phyloP scores from a whole-genome alignment of 176 grass and related monocot genomes.

The Rhynchospora tenuis region DNA sequence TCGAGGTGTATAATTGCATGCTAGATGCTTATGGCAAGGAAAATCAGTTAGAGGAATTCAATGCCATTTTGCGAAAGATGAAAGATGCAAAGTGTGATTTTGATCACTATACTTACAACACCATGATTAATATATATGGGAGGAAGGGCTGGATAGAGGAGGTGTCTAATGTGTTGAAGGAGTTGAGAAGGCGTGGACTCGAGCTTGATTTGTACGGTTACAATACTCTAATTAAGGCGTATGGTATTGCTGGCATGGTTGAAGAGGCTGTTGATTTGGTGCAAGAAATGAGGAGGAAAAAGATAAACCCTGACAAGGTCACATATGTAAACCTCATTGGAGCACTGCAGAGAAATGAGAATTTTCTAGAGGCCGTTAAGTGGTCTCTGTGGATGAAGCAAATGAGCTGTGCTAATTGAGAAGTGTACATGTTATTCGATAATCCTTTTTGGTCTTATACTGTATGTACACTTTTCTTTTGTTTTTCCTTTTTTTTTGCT shows the following conservation, averaged over 20 bases:
- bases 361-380: conserved; percentile 82
- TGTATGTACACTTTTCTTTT: background rate
- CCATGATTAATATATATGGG: conserved; percentile 92
- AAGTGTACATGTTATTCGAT: background rate
- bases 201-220: conserved; percentile 81
- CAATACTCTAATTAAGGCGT: conserved; percentile 84
- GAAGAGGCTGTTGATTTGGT: conserved; percentile 70
- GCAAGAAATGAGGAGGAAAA: conserved; percentile 69
- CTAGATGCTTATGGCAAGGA: conserved; percentile 88
- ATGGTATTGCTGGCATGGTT: conserved; percentile 69
- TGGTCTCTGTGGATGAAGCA: conserved; percentile 98
- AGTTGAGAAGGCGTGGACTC: conserved; percentile 49
- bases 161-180: conserved; percentile 54
- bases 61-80: conserved; percentile 72
- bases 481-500: background rate
- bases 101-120: conserved; percentile 93
- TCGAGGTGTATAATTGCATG: conserved; percentile 77
- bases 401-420: conserved; percentile 29
- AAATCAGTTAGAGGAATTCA: conserved; percentile 64
- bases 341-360: conserved; percentile 75
- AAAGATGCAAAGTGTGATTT: conserved; percentile 52
- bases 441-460: background rate
- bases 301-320: conserved; percentile 51
- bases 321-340: conserved; percentile 61
- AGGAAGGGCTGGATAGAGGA: conserved; percentile 81